Percentiles rank a stretch among this genome's conserved stretches.
phyloP scores from a whole-genome alignment of 805 yeast species.

The Wickerhamomyces alni region DNA sequence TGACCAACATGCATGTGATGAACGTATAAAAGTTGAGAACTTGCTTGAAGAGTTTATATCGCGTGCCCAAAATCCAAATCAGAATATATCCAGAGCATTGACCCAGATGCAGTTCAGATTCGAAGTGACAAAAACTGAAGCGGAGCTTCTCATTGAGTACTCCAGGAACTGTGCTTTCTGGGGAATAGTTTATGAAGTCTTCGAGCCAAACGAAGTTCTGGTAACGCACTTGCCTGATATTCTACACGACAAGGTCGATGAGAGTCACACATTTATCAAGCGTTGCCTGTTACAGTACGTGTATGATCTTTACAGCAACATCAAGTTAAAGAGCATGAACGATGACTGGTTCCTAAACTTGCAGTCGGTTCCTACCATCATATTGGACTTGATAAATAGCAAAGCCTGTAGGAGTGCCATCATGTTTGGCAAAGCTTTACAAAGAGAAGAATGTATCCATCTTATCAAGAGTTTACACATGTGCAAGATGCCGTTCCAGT shows the following conservation, averaged over 20 bases:
- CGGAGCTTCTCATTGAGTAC: constrained; percentile 25
- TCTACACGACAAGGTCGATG: constrained; percentile 28
- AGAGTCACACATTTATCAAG: constrained; percentile 26
- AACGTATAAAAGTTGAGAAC: constrained; percentile 57
- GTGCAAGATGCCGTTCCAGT: constrained; percentile 63
- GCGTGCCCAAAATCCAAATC: constrained; percentile 20
- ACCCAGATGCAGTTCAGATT: constrained; percentile 5
- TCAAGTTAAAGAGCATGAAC: constrained; percentile 18
- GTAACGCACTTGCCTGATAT: constrained; percentile 41
- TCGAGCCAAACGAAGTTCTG: constrained; percentile 5
- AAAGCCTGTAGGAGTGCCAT: constrained; percentile 65
- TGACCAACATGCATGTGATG: constrained; percentile 88
- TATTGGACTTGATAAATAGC: constrained; percentile 46
- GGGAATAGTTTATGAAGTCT: constrained; percentile 34
- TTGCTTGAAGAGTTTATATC: constrained; percentile 33
- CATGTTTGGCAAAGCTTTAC: constrained; percentile 60
- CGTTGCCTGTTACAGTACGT: constrained; percentile 37
- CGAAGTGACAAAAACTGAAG: constrained; percentile 26
- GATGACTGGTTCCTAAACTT: constrained; percentile 33
- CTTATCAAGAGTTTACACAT: constrained; percentile 35
- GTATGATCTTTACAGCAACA: constrained; percentile 32
- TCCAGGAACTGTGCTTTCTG: constrained; percentile 29
- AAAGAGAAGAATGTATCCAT: constrained; percentile 34
- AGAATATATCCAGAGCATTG: constrained; percentile 12
- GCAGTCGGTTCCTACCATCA: constrained; percentile 42